Base-by-base conservation (phyloP, 352 stramenopile genomes). In the Globisporangium barbulae region DNA sequence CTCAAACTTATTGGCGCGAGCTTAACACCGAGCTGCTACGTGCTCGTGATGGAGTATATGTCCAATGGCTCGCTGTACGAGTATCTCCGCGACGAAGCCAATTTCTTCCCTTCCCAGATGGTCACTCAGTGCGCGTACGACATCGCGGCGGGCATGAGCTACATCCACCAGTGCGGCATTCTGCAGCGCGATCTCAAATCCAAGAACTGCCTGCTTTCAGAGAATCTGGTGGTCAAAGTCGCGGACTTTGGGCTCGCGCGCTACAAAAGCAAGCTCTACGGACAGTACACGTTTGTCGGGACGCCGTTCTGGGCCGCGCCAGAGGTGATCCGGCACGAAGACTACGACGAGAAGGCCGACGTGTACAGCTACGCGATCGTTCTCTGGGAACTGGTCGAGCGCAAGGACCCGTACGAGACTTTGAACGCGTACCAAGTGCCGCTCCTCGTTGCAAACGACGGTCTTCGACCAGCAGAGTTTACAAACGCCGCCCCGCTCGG, bases 31-130 rank as follows among this genome's bases (percentile, higher is more conserved):
- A 86, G 67, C 39, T 93, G 84, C 64, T 93, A 93, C 62, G 84
- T 93, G 25, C 76, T 93, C 30, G 79, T 93, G 28, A 93, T 93
- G 84, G 84, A 93, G 67, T 93, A 93, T 68, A 93, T 93, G 84
- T 68, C 84, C 25, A 93, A 93, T 59, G 84, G 84, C 37, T 90
- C 82, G n/a, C 62, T 93, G 12, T 93, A 93, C 70, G 84, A 93
- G 17, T 93, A 91, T 53, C 44, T 93, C 22, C 78, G 84, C 37
- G 84, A 93, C 59, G 67, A 79, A 33, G 81, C 77, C 39, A 93
- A 91, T 55, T 90, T 93, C 35, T 81, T 91, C 53, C 84, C 84
- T 0, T 63, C 76, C 3, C 76, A 81, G 53, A 77, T 93, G 63
- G 63, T 91, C 5, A 64, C 85, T 39, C 90, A 73, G 3, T 81